phyloP scores from a whole-genome alignment of 805 yeast genomes.

The Ogataea nonfermentans region DNA sequence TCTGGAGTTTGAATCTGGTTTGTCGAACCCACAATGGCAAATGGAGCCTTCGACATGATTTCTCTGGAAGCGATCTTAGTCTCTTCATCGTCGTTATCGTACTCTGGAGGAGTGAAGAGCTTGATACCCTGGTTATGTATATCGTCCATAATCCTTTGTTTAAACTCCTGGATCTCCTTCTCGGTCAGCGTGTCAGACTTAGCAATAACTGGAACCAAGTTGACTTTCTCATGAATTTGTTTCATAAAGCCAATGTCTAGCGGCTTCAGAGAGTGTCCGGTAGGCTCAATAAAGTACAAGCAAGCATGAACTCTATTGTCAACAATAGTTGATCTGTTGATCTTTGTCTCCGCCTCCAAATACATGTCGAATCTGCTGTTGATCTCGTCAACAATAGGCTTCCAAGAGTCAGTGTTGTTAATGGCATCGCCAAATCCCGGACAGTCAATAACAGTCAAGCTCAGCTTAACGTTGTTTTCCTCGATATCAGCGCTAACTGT shows the following conservation, averaged over 20 bases:
- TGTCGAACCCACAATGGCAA: constrained; percentile 93
- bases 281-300: constrained; percentile 92
- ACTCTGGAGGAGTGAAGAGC: constrained; percentile 72
- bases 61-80: constrained; percentile 62
- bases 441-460: constrained; percentile 79
- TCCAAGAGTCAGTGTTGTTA: constrained; percentile 79
- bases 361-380: constrained; percentile 82
- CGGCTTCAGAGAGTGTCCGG: constrained; percentile 89
- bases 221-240: constrained; percentile 84
- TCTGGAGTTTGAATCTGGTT: constrained; percentile 63
- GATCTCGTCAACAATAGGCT: constrained; percentile 87
- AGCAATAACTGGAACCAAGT: constrained; percentile 91
- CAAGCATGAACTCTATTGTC: constrained; percentile 93
- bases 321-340: constrained; percentile 64
- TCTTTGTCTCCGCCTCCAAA: constrained; percentile 84
- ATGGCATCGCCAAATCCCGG: constrained; percentile 94
- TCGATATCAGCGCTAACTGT: constrained; percentile 71
- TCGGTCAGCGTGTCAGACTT: constrained; percentile 91
- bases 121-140: constrained; percentile 70
- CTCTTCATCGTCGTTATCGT: constrained; percentile 80
- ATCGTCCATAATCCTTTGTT: constrained; percentile 74
- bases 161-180: constrained; percentile 76
- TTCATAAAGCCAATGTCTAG: constrained; percentile 88
- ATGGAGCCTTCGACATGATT: constrained; percentile 74
- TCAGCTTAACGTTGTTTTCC: constrained; percentile 89